A percentile compares a stretch with the other conserved stretches of the same genome.
Conservation (phyloP, 2,329 filamentous ascomycete species). For the Aspergillus melleus region DNA sequence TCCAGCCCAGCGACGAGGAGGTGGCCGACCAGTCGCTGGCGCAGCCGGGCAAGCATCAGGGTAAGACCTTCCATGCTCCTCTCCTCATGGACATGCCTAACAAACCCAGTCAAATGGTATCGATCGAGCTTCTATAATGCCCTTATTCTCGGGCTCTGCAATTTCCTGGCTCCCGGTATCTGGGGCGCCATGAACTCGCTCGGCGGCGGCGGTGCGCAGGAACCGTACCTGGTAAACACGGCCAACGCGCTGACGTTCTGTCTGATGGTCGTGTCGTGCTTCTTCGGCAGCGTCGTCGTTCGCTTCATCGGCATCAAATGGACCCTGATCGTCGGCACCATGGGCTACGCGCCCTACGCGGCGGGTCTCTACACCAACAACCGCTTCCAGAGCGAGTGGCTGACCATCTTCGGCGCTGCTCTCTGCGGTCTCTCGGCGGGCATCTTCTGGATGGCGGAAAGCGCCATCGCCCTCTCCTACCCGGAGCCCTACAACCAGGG, state of each 20-base stretch:
- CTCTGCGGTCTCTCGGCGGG: slow-evolving; percentile 70
- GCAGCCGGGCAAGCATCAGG: slow-evolving; percentile 9
- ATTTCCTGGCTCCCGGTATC: slow-evolving; percentile 69
- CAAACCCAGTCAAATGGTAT: slow-evolving; percentile 61
- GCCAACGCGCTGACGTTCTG: slow-evolving; percentile 72
- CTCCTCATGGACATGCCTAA: not conserved
- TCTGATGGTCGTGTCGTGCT: slow-evolving; percentile 71
- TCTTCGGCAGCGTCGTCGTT: slow-evolving; percentile 64
- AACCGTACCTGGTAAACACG: slow-evolving; percentile 67
- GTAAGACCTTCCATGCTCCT: not conserved
- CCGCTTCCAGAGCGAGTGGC: slow-evolving; percentile 67
- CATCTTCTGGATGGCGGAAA: slow-evolving; percentile 74
- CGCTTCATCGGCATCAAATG: slow-evolving; percentile 70
- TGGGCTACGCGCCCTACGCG: slow-evolving; percentile 70
- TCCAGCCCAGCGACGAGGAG: slow-evolving; percentile 20
- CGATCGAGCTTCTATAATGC: slow-evolving; percentile 73
- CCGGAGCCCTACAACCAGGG: slow-evolving; percentile 69
- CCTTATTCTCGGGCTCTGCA: slow-evolving; percentile 68
- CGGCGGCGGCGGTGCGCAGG: slow-evolving; percentile 66
- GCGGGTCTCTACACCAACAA: slow-evolving; percentile 73
- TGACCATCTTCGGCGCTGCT: slow-evolving; percentile 66
- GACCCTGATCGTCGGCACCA: slow-evolving; percentile 68
- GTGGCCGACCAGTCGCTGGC: slow-evolving; percentile 1
- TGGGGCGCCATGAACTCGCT: slow-evolving; percentile 74
- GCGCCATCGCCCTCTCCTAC: slow-evolving; percentile 70